Percentiles rank a stretch among this genome's conserved stretches.
These are phyloP conservation scores for Farysia itapuensis DNA, from an alignment of 1,284 basidiomycete species.

Conservation along the genomic window DNA sequence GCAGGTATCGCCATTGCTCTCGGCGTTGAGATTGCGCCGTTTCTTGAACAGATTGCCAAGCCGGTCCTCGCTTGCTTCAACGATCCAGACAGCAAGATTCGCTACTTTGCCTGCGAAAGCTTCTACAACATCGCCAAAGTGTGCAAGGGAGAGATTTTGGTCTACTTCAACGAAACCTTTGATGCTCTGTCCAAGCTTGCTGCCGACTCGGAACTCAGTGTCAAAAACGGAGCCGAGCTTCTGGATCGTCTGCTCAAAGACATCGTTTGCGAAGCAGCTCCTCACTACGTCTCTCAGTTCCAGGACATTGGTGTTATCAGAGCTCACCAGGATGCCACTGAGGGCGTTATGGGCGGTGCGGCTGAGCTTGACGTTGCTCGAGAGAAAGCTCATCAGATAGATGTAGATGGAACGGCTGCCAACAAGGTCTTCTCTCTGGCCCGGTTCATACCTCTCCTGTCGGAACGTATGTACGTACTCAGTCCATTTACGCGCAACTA, in stretches of 20 bases:
- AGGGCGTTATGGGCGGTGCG: conserved; percentile 34
- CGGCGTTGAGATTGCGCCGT: conserved; percentile 86
- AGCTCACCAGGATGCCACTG: conserved; percentile 66
- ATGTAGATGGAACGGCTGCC: conserved; percentile 28
- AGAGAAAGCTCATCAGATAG: conserved; percentile 49
- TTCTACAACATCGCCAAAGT: conserved; percentile 96
- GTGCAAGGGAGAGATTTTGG: conserved; percentile 92
- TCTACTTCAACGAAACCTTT: conserved; percentile 98
- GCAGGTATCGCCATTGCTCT: conserved; percentile 95
- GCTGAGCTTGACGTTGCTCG: conserved; percentile 54
- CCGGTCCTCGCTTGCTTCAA: conserved; percentile 90
- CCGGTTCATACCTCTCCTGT: conserved; percentile 88
- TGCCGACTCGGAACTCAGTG: conserved; percentile 91
- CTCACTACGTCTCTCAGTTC: conserved; percentile 88
- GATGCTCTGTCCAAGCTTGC: conserved; percentile 97
- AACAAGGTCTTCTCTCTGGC: conserved; percentile 78
- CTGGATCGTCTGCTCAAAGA: conserved; percentile 95
- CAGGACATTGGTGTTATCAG: conserved; percentile 65
- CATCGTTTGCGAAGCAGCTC: conserved; percentile 93
- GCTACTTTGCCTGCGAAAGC: conserved; percentile 96
- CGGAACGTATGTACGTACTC: conserved; percentile 90
- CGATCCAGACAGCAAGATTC: conserved; percentile 90
- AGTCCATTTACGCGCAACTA: conserved; percentile 95
- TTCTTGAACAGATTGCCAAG: conserved; percentile 88
- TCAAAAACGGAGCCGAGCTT: conserved; percentile 98